Conservation (phyloP, 768 basidiomycete species). For the Russula vinacea region DNA sequence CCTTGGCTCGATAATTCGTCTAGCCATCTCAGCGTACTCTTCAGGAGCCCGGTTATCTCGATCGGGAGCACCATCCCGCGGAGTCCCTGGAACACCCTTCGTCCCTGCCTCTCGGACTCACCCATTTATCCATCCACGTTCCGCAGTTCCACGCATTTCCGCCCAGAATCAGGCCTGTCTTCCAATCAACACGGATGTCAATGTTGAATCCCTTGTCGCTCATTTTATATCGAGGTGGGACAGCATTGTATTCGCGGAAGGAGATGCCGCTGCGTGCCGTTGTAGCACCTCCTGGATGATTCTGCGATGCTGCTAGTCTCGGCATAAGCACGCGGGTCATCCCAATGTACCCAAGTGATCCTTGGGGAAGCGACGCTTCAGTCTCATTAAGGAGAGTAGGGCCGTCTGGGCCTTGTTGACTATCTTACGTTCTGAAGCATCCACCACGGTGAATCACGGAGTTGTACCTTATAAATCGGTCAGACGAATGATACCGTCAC, state of each 20-base stretch:
- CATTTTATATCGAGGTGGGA: constrained; percentile 96
- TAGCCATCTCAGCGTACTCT: constrained; percentile 92
- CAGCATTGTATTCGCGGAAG: constrained; percentile 96
- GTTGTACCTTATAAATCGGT: constrained; percentile 61
- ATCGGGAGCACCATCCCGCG: constrained; percentile 93
- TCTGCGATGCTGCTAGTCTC: constrained; percentile 86
- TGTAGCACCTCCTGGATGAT: constrained; percentile 95
- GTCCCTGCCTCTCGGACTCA: constrained; percentile 86
- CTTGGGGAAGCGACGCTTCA: constrained; percentile 88
- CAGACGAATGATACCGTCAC: neutral
- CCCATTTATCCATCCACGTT: constrained; percentile 99
- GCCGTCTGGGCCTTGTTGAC: constrained; percentile 81
- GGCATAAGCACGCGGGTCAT: constrained; percentile 79
- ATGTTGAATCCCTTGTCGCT: constrained; percentile 88
- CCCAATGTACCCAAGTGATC: constrained; percentile 90
- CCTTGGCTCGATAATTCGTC: constrained; percentile 58
- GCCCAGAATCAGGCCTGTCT: constrained; percentile 83
- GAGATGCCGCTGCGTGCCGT: constrained; percentile 87
- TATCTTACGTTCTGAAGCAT: constrained; percentile 99
- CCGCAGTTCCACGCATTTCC: constrained; percentile 86
- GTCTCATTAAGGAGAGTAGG: constrained; percentile 71
- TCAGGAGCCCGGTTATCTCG: constrained; percentile 90
- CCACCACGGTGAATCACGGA: constrained; percentile 99
- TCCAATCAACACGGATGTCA: constrained; percentile 93
- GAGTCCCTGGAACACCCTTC: constrained; percentile 94